Percentiles rank a stretch among this genome's conserved stretches.
Conservation (phyloP, 305 asterid species). For the Andrographis paniculata region DNA sequence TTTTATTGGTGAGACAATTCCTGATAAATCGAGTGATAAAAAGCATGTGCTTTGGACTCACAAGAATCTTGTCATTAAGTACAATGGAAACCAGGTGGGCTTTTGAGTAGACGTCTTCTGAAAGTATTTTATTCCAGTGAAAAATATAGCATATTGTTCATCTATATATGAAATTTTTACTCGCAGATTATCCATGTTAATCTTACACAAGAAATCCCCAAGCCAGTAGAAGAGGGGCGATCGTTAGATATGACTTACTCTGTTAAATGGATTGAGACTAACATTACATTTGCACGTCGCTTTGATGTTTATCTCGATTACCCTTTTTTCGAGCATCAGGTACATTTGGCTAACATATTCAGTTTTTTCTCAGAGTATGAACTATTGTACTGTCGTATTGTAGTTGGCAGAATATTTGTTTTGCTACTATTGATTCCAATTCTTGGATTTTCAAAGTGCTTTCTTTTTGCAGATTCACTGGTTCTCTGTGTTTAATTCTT, state of each 20-base stretch:
- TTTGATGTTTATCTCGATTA: too few relatives aligned
- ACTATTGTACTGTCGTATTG: neutral
- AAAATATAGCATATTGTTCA: conserved; percentile 12
- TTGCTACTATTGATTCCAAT: too few relatives aligned
- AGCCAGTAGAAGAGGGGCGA: too few relatives aligned
- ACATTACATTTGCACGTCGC: too few relatives aligned
- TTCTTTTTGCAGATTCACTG: conserved; percentile 65
- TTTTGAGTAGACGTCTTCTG: neutral
- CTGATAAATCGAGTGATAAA: conserved; percentile 48
- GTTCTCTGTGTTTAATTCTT: conserved; percentile 72
- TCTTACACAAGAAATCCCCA: too few relatives aligned
- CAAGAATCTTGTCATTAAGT: conserved; percentile 55
- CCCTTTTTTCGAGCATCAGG: too few relatives aligned
- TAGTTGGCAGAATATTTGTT: neutral
- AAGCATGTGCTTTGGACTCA: conserved; percentile 74
- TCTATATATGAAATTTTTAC: conserved; percentile 9
- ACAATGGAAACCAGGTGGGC: conserved; percentile 56
- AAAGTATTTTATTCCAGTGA: neutral
- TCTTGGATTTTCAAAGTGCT: too few relatives aligned
- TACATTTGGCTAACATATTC: conserved; percentile 16
- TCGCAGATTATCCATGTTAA: too few relatives aligned
- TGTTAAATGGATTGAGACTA: too few relatives aligned
- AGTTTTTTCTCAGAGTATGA: neutral
- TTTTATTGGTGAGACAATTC: conserved; percentile 69
- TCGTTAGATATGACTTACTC: too few relatives aligned